Percentiles rank a stretch among this genome's conserved stretches.
These are phyloP conservation scores for Pinus tabuliformis DNA, from an alignment of 75 land plant genomes.

Conservation along the genomic window DNA sequence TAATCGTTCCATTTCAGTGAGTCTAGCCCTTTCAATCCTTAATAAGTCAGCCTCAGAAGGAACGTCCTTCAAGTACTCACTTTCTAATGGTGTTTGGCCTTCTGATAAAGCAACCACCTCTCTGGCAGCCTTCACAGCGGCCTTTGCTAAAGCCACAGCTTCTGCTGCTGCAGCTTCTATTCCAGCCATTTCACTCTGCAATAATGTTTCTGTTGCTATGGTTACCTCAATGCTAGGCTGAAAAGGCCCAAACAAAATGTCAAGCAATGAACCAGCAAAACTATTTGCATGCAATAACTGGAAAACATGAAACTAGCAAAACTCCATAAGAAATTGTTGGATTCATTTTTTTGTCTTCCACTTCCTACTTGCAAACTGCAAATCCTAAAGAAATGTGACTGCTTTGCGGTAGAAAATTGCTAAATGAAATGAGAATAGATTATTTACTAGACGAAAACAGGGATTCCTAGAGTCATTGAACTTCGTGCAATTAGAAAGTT, in stretches of 20 bases:
- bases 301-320: background rate
- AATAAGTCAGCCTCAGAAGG: slow-evolving; percentile 29
- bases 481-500: background rate
- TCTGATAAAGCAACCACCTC: slow-evolving; percentile 43
- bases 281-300: slow-evolving; percentile 15
- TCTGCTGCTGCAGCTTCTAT: slow-evolving; percentile 73
- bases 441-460: background rate
- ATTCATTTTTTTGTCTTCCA: background rate
- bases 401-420: background rate
- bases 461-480: background rate
- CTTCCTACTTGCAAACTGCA: background rate
- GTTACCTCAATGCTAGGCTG: slow-evolving; percentile 1
- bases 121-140: slow-evolving; percentile 60
- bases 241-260: background rate
- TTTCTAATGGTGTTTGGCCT: background rate
- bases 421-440: background rate
- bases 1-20: slow-evolving; percentile 31
- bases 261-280: slow-evolving; percentile 6
- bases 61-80: slow-evolving; percentile 22
- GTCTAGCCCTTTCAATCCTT: slow-evolving; percentile 26
- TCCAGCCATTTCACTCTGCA: slow-evolving; percentile 48
- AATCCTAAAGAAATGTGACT: background rate
- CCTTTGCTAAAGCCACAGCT: slow-evolving; percentile 73
- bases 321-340: background rate
- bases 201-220: slow-evolving; percentile 36